These are phyloP conservation scores for Fusarium sp. DNA, from an alignment of 2,329 filamentous ascomycete genomes.

Conservation along the genomic window DNA sequence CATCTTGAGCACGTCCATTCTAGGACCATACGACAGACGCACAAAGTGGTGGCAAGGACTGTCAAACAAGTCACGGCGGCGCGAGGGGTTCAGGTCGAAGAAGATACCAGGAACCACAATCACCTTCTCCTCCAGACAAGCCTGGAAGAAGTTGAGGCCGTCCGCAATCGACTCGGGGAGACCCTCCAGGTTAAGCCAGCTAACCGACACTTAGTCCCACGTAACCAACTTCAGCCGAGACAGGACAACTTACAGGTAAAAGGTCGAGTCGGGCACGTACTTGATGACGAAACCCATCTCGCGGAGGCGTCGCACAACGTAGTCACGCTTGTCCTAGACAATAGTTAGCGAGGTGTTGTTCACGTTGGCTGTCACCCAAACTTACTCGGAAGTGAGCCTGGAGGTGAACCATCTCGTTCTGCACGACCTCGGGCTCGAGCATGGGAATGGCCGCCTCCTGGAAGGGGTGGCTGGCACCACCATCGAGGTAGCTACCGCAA, in stretches of 20 bases:
- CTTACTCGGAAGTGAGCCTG: conserved; percentile 81
- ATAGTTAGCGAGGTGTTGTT: conserved; percentile 30
- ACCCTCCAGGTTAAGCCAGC: conserved; percentile 67
- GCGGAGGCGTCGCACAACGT: conserved; percentile 78
- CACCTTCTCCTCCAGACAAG: conserved; percentile 90
- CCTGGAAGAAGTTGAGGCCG: conserved; percentile 96
- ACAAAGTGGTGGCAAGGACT: conserved; percentile 94
- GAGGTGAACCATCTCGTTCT: conserved; percentile 85
- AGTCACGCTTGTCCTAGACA: conserved; percentile 83
- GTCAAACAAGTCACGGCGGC: conserved; percentile 90
- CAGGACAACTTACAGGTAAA: conserved; percentile 77
- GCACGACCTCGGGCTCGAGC: conserved; percentile 85
- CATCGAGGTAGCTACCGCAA: conserved; percentile 92
- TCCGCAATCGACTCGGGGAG: conserved; percentile 85
- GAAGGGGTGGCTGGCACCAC: conserved; percentile 93
- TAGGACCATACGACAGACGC: conserved; percentile 82
- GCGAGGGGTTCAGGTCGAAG: conserved; percentile 93
- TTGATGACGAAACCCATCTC: conserved; percentile 88
- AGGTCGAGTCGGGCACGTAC: conserved; percentile 87
- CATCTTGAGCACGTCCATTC: conserved; percentile 77
- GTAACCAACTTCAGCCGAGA: too few species aligned
- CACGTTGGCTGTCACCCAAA: not conserved
- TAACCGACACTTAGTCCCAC: conserved; percentile 31
- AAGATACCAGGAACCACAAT: conserved; percentile 98
- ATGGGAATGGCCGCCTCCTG: conserved; percentile 92